Conservation (phyloP, 495 filamentous ascomycete species). For the Talaromyces adpressus region DNA sequence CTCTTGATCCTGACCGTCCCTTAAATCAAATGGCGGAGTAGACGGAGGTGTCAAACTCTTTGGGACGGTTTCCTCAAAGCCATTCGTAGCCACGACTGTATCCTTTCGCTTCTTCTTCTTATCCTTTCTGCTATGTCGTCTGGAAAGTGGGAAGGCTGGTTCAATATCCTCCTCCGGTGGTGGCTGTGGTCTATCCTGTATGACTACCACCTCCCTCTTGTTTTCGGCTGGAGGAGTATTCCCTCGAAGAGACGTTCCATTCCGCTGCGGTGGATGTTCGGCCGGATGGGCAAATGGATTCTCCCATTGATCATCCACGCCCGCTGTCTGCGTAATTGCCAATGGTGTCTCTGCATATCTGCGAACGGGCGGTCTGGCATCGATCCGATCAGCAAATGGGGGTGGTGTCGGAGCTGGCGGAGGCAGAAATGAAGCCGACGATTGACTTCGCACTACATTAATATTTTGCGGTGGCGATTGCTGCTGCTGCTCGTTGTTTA, state of each 20-base stretch:
- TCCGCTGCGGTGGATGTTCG: neutral
- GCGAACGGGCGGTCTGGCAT: neutral
- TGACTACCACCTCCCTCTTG: neutral
- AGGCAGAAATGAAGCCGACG: constrained; percentile 6
- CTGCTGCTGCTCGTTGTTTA: neutral
- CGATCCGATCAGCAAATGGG: constrained; percentile 6
- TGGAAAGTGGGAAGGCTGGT: neutral
- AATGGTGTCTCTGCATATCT: constrained; percentile 2
- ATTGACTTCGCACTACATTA: neutral
- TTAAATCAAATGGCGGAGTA: constrained; percentile 25
- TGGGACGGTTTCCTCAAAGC: neutral
- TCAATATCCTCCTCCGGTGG: neutral
- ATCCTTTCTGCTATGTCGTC: constrained; percentile 18
- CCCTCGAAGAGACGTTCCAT: neutral
- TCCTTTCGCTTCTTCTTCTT: constrained; percentile 18
- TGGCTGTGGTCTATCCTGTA: neutral
- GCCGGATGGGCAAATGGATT: constrained; percentile 4
- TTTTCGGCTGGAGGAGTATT: neutral
- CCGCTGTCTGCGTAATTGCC: neutral
- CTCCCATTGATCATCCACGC: neutral
- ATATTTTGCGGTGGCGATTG: neutral
- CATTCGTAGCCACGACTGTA: neutral
- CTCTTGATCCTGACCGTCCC: constrained; percentile 4
- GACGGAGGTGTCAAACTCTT: constrained; percentile 32
- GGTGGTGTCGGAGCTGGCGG: constrained; percentile 13